Evolutionary conservation across 768 basidiomycete species (phyloP), one percentile per base, ranked within the genome.

Genomic region (Artomyces pyxidatus): DNA sequence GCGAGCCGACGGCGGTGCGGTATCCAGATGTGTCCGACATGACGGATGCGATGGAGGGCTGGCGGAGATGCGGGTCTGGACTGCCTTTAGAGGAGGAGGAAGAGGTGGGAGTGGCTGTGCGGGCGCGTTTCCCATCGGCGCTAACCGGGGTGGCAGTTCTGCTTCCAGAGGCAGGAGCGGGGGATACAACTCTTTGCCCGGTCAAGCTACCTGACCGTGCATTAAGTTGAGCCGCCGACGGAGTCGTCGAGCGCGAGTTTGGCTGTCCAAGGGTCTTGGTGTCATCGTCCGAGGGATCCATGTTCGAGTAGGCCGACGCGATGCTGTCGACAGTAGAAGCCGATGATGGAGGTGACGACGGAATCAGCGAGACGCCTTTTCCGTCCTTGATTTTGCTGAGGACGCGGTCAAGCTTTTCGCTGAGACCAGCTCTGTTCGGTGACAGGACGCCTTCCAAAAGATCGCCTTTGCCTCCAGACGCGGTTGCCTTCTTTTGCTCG

Each of bases 351-450:
- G 62, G 61, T 5, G 59, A 39, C 14, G 52, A 26, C 4, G 55
- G 42, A 6, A 53, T 39, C 8, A 63, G 67, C 3, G 51, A 53
- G 0, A 70, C 71, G 22, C 69, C 69, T 53, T 75, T 80, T 32
- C 76, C 81, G 50, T 73, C 81, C 67, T 80, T 81, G 60, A 89
- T 83, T 68, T 85, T 86, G 65, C 73, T 78, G 42, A 89, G 71
- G 9, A 89, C 82, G 3, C 86, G 76, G 50, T 86, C 81, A 12
- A 89, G 67, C 58, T 82, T 86, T 48, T 85, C 85, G 19, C 75
- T 80, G 11, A 80, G 65, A 2, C 74, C 80, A 38, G 83, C 82
- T 52, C 71, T 76, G 46, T 74, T 76, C 25, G 74, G 72, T 22
- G 72, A 77, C 16, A 78, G 69, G 4, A 83, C 80, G 17, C 81